These are phyloP conservation scores for Zygoascus meyerae DNA, from an alignment of 1,139 yeast genomes.

Conservation along the genomic window DNA sequence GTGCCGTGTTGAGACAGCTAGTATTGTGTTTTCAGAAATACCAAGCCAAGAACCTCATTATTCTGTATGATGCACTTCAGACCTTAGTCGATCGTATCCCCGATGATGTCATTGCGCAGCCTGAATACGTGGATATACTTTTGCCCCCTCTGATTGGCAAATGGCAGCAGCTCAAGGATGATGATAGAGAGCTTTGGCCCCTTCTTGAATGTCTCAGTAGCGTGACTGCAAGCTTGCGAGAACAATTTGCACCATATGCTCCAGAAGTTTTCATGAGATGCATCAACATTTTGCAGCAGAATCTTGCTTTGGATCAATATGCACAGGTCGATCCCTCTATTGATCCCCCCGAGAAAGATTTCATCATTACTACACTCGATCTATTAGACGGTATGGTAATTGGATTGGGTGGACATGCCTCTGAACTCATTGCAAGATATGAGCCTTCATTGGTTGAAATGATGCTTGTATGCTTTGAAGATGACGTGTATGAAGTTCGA, in stretches of 20 bases:
- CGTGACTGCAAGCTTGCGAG: conserved; percentile 82
- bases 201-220: conserved; percentile 87
- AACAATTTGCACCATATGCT: conserved; percentile 83
- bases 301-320: conserved; percentile 62
- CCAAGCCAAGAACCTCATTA: conserved; percentile 74
- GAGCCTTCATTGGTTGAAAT: conserved; percentile 53
- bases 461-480: conserved; percentile 66
- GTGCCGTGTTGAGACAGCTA: conserved; percentile 63
- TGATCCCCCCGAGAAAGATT: conserved; percentile 85
- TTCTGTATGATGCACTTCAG: conserved; percentile 87
- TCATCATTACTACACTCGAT: conserved; percentile 82
- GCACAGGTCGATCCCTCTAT: conserved; percentile 60
- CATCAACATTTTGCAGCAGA: conserved; percentile 57
- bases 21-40: conserved; percentile 68
- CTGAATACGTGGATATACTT: conserved; percentile 53
- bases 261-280: conserved; percentile 83
- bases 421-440: conserved; percentile 43
- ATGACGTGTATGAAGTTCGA: conserved; percentile 75
- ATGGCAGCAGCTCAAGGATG: conserved; percentile 71
- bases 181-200: conserved; percentile 85
- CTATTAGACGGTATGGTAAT: conserved; percentile 87
- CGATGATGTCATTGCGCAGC: conserved; percentile 45
- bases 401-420: conserved; percentile 66
- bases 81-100: conserved; percentile 73
- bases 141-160: conserved; percentile 76